Conservation (phyloP, 192 early-diverging fungal genomes). For the Backusella tuberculispora region DNA sequence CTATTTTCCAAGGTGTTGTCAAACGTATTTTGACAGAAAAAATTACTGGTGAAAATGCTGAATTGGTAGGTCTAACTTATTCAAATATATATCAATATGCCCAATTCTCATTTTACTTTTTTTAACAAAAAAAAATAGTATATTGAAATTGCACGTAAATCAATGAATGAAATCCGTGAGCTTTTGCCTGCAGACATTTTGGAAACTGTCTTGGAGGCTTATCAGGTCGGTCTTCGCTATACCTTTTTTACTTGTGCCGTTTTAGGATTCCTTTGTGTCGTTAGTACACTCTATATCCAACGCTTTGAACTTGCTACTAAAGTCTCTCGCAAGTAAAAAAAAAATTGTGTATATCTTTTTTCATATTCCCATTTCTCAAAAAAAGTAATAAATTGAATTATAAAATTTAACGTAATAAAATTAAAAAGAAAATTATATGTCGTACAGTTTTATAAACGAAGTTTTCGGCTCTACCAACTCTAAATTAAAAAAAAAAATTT, state of each 20-base stretch:
- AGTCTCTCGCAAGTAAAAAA: constrained; percentile 8
- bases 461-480: no score
- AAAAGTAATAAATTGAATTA: neutral
- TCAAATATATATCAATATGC: neutral
- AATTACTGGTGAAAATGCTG: constrained; percentile 38
- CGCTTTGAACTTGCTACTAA: constrained; percentile 26
- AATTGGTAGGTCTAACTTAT: constrained; percentile 19
- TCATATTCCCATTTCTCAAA: constrained; percentile 7
- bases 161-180: constrained; percentile 30
- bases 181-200: constrained; percentile 28
- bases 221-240: constrained; percentile 23
- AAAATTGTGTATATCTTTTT: constrained; percentile 12
- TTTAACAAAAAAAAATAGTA: neutral
- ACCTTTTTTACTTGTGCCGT: constrained; percentile 20
- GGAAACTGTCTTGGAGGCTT: constrained; percentile 28
- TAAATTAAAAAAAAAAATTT: no score
- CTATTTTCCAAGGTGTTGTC: constrained; percentile 45
- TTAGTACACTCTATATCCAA: constrained; percentile 30
- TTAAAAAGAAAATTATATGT: no score
- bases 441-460: no score
- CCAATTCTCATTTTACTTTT: neutral
- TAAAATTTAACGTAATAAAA: neutral
- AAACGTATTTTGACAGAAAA: constrained; percentile 34
- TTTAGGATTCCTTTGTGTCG: constrained; percentile 17
- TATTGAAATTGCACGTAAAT: constrained; percentile 43